These are phyloP conservation scores for Colletotrichum musicola DNA, from an alignment of 2,329 filamentous ascomycete genomes.

Conservation along the genomic window DNA sequence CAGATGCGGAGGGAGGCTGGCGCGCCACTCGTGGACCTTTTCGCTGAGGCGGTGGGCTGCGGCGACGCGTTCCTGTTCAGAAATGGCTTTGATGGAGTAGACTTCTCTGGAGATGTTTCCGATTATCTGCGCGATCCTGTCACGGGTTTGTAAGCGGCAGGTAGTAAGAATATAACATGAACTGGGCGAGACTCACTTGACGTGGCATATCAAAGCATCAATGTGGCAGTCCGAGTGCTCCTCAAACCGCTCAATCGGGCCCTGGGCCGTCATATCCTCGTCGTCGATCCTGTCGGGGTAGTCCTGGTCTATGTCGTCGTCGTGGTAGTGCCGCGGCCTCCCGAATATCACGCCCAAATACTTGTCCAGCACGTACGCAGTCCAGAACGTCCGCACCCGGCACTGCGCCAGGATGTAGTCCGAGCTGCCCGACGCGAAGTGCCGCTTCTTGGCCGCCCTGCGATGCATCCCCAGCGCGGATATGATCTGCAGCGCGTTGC, in stretches of 20 bases:
- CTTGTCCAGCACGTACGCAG: constrained; percentile 71
- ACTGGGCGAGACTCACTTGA: constrained; percentile 46
- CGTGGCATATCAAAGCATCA: constrained; percentile 61
- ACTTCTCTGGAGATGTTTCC: constrained; percentile 54
- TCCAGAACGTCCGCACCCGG: constrained; percentile 71
- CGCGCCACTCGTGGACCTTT: constrained; percentile 55
- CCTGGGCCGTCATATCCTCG: constrained; percentile 62
- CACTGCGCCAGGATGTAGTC: constrained; percentile 65
- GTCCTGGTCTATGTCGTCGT: constrained; percentile 74
- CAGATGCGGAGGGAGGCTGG: constrained; percentile 55
- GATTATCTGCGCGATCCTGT: constrained; percentile 52
- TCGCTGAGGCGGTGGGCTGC: constrained; percentile 53
- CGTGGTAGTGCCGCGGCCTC: constrained; percentile 70
- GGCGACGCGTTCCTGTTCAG: constrained; percentile 51
- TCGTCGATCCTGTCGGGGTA: constrained; percentile 68
- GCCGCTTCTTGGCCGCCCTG: constrained; percentile 49
- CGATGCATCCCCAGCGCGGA: constrained; percentile 57
- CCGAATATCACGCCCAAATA: constrained; percentile 75
- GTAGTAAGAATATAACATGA: not conserved
- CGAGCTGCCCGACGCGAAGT: constrained; percentile 13
- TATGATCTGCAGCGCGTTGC: constrained; percentile 66
- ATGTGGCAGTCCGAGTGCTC: constrained; percentile 60
- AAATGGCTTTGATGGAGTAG: constrained; percentile 53
- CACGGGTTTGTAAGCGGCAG: not conserved
- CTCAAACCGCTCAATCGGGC: constrained; percentile 44